Percentiles rank a stretch among this genome's conserved stretches.
Conservation (phyloP, 2,329 filamentous ascomycete genomes). For the Verticillium zaregamsianum region DNA sequence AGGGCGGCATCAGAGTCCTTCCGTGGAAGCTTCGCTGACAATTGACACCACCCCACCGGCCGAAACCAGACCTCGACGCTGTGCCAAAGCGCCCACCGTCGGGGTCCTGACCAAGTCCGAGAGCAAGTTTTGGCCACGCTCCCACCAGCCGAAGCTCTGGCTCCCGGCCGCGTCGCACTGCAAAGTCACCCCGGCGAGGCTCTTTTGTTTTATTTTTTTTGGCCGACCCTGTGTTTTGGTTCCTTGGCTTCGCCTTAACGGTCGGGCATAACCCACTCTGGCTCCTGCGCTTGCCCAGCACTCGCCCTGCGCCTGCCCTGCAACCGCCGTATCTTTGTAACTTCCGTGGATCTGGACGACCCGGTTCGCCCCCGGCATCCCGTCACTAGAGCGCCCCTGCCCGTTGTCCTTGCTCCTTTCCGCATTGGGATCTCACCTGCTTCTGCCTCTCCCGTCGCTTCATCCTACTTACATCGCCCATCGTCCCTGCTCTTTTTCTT, state of each 20-base stretch:
- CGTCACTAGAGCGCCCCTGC: not conserved
- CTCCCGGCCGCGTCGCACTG: not conserved
- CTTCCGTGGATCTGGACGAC: not conserved
- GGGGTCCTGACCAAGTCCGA: not conserved
- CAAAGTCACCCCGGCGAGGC: not conserved
- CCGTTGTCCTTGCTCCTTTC: not conserved
- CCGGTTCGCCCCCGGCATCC: not conserved
- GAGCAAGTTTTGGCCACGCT: not conserved
- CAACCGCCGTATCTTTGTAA: not conserved
- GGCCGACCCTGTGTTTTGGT: not conserved
- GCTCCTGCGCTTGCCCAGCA: not conserved
- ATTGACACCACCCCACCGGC: not conserved
- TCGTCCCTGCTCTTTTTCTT: not conserved
- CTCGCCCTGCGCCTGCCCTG: not conserved
- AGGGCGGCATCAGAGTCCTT: not conserved
- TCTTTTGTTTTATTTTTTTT: not conserved
- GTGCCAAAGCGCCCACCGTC: not conserved
- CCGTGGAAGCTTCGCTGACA: not conserved
- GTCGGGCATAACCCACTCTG: not conserved
- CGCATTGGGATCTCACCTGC: not conserved
- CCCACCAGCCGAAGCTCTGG: not conserved
- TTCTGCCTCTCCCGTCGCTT: not conserved
- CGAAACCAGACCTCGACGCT: not conserved
- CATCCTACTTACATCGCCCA: not conserved
- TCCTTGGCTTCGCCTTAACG: not conserved